A percentile compares a stretch with the other conserved stretches of the same genome.
phyloP scores from a whole-genome alignment of 208 protist species.

The Acanthamoeba culbertsoni region DNA sequence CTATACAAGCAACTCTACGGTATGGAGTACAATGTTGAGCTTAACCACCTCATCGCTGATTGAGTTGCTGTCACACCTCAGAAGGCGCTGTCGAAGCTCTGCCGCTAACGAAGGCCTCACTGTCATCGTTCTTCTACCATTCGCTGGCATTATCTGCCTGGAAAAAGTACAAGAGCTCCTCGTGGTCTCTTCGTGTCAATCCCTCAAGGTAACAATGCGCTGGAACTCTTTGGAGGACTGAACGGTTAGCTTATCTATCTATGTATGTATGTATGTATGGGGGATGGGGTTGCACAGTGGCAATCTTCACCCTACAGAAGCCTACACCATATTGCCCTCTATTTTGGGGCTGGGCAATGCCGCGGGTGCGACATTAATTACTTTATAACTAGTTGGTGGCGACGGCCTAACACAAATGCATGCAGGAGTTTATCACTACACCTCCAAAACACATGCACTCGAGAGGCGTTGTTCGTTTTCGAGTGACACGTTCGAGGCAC shows the following conservation, averaged over 20 bases:
- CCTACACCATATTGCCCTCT: not conserved
- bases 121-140: constrained; percentile 44
- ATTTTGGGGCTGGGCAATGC: not conserved
- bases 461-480: not conserved
- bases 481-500: not conserved
- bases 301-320: constrained; percentile 25
- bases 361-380: not conserved
- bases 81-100: not conserved
- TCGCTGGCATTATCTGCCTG: constrained; percentile 29
- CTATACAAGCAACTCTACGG: not conserved
- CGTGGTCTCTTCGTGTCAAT: constrained; percentile 29
- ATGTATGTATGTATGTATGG: not conserved
- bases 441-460: not conserved
- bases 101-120: not conserved
- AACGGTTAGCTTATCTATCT: not conserved
- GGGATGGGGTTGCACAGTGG: not conserved
- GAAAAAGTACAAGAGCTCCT: not conserved
- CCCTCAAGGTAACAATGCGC: not conserved
- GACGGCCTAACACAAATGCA: not conserved
- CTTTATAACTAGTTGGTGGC: no score
- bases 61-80: not conserved
- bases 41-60: not conserved
- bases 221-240: not conserved
- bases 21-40: not conserved
- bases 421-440: not conserved